These are phyloP conservation scores for Pythium dissimile DNA, from an alignment of 352 stramenopile species.

Conservation along the genomic window DNA sequence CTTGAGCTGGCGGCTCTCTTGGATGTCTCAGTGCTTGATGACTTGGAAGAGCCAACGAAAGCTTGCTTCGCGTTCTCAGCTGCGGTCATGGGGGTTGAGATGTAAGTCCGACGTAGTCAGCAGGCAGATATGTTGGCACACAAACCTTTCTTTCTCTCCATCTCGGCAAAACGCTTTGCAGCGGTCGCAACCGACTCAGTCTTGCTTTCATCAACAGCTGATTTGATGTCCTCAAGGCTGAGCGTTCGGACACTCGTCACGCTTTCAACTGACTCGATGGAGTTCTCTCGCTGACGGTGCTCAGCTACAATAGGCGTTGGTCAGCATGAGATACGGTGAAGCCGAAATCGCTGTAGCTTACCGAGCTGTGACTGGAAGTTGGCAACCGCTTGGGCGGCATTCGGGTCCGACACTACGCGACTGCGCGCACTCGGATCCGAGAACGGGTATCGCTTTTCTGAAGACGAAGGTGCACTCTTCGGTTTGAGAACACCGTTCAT, in stretches of 20 bases:
- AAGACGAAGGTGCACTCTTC: conserved; percentile 25
- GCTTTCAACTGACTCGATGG: conserved; percentile 21
- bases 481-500: conserved; percentile 53
- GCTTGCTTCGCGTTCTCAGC: conserved; percentile 10
- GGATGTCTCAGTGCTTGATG: not conserved
- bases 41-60: not conserved
- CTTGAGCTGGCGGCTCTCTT: not conserved
- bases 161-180: conserved; percentile 57
- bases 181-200: conserved; percentile 46
- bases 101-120: not conserved
- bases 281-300: conserved; percentile 21
- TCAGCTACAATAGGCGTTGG: too few relatives aligned
- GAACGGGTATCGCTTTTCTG: conserved; percentile 50
- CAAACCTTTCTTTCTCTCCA: conserved; percentile 59
- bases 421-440: conserved; percentile 39
- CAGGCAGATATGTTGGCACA: not conserved
- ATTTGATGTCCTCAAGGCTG: conserved; percentile 56
- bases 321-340: not conserved
- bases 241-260: conserved; percentile 11
- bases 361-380: conserved; percentile 60
- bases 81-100: not conserved
- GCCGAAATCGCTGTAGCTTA: conserved; percentile 11
- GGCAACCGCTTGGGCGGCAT: conserved; percentile 41
- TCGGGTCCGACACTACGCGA: conserved; percentile 30
- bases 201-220: conserved; percentile 44